These are phyloP conservation scores for Phytophthora boehmeriae DNA, from an alignment of 352 stramenopile species.

Conservation along the genomic window DNA sequence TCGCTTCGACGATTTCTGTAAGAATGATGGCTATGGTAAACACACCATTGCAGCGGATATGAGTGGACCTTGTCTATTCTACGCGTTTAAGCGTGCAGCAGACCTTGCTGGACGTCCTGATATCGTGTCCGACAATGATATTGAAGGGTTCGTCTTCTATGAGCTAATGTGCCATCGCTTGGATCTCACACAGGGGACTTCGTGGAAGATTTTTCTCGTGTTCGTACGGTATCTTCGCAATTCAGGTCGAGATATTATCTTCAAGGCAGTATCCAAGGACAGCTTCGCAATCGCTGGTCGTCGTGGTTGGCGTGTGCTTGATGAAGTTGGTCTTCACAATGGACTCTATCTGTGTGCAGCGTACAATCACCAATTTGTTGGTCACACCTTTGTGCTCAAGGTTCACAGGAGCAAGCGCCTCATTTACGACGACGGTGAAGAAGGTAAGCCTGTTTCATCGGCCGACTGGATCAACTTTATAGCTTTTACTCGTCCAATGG, in stretches of 20 bases:
- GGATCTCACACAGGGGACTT: background rate
- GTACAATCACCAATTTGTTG: conserved; percentile 15
- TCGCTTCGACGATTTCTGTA: background rate
- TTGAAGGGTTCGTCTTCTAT: background rate
- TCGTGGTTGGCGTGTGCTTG: conserved; percentile 6
- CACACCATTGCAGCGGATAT: background rate
- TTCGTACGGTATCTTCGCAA: conserved; percentile 4
- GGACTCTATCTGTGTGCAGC: conserved; percentile 2
- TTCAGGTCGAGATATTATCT: conserved; percentile 10
- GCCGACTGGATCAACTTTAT: conserved; percentile 11
- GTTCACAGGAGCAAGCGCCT: conserved; percentile 5
- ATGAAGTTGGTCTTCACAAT: background rate
- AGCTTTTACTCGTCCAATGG: conserved; percentile 9
- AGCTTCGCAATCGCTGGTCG: conserved; percentile 5
- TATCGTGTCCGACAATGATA: conserved; percentile 3
- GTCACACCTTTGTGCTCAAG: conserved; percentile 5
- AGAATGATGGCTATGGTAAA: background rate
- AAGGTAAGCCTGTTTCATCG: conserved; percentile 6
- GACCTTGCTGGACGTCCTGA: background rate
- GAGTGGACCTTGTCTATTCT: background rate
- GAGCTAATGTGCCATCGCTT: background rate
- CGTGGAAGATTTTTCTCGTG: conserved; percentile 2
- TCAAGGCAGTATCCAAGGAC: conserved; percentile 8
- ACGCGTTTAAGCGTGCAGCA: conserved; percentile 2
- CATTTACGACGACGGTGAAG: conserved; percentile 8